Evolutionary conservation across 192 early-diverging fungal species (phyloP).

Genomic region (Phycomyces blakesleeanus): DNA sequence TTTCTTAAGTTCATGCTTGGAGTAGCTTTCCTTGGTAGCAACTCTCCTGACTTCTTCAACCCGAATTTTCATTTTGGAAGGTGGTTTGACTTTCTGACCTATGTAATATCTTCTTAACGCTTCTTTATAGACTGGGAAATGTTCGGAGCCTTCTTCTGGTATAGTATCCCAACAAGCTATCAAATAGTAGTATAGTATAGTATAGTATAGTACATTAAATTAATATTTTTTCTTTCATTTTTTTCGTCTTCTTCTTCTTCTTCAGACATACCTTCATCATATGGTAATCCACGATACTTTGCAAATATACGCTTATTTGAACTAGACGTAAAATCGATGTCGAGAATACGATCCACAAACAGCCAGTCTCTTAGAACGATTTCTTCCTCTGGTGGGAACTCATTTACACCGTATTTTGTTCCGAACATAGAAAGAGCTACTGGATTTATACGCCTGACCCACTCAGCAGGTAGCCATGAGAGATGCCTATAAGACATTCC

Average conservation of each 20-base stretch:
- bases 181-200: no score
- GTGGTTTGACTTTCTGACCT: constrained; percentile 35
- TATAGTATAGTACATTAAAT: neutral
- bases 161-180: constrained; percentile 41
- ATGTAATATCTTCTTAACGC: constrained; percentile 38
- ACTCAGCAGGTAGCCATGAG: constrained; percentile 46
- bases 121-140: constrained; percentile 33
- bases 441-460: constrained; percentile 34
- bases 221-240: neutral
- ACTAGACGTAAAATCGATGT: constrained; percentile 33
- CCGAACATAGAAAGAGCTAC: constrained; percentile 27
- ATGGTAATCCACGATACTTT: constrained; percentile 60
- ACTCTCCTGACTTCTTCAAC: constrained; percentile 22
- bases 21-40: constrained; percentile 32
- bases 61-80: constrained; percentile 28
- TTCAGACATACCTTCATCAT: constrained; percentile 45
- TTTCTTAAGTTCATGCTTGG: constrained; percentile 38
- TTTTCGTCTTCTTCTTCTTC: neutral
- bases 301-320: constrained; percentile 52
- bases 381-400: constrained; percentile 19
- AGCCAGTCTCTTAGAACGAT: constrained; percentile 36
- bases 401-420: constrained; percentile 16
- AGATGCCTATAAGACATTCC: constrained; percentile 42
- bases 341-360: constrained; percentile 38
- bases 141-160: constrained; percentile 24